A percentile compares a stretch with the other conserved stretches of the same genome.
Evolutionary conservation across 768 basidiomycete genomes (phyloP).

Genomic region (Trametes punicea): DNA sequence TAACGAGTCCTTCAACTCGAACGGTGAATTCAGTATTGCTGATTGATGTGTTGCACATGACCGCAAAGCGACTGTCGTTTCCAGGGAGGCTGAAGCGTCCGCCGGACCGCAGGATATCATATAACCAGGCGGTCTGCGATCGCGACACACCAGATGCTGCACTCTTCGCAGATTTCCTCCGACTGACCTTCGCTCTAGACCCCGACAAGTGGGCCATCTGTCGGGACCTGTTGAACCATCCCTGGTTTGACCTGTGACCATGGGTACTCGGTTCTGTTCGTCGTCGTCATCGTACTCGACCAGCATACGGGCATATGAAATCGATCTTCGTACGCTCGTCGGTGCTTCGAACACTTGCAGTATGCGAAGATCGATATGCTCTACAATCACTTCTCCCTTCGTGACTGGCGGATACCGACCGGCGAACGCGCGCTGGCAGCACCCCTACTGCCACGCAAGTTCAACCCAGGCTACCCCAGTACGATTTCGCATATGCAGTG

Average conservation of each 20-base stretch:
- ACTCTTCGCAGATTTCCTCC: slow-evolving; percentile 6
- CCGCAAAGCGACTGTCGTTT: background rate
- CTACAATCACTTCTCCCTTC: too few relatives aligned
- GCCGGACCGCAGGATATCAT: background rate
- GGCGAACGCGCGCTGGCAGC: too few relatives aligned
- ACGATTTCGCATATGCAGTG: too few relatives aligned
- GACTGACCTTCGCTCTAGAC: background rate
- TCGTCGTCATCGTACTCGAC: background rate
- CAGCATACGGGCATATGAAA: too few relatives aligned
- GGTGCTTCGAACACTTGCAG: background rate
- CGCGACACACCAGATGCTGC: slow-evolving; percentile 1
- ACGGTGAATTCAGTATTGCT: background rate
- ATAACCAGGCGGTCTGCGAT: background rate
- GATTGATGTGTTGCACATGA: background rate
- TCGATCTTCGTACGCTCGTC: too few relatives aligned
- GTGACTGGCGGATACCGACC: too few relatives aligned
- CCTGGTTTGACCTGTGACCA: slow-evolving; percentile 2
- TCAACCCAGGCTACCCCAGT: too few relatives aligned
- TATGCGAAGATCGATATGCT: too few relatives aligned
- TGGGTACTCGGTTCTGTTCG: background rate
- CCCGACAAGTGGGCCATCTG: background rate
- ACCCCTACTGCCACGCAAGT: too few relatives aligned
- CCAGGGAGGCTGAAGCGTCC: background rate
- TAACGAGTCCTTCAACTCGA: background rate
- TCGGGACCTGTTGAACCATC: background rate